phyloP scores from a whole-genome alignment of 441 rosid species.

The Pelargonium citronellum region DNA sequence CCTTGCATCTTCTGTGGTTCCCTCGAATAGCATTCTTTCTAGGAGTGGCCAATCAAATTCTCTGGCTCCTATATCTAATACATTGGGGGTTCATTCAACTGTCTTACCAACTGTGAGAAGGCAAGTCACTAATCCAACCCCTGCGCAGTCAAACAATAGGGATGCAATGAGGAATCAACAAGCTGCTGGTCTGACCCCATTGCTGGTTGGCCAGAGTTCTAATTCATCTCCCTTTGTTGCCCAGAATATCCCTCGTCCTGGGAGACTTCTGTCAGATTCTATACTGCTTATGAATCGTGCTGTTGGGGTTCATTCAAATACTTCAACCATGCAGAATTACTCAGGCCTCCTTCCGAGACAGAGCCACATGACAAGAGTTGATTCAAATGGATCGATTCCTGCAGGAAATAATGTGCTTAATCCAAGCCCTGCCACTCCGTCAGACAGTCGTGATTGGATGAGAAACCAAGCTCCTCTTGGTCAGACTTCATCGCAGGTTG shows the following conservation, averaged over 20 bases:
- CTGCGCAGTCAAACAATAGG: neutral
- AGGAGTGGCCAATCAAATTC: neutral
- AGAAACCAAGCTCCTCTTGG: neutral
- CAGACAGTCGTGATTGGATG: neutral
- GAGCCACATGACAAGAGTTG: neutral
- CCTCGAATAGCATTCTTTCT: neutral
- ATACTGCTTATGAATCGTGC: neutral
- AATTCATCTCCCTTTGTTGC: neutral
- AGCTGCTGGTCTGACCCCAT: neutral
- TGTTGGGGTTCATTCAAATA: neutral
- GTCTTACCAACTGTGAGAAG: neutral
- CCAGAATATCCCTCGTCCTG: neutral
- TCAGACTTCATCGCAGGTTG: neutral
- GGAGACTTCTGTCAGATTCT: neutral
- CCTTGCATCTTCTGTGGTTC: neutral
- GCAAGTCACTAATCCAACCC: neutral
- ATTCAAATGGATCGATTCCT: neutral
- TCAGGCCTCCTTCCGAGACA: neutral
- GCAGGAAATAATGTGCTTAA: neutral
- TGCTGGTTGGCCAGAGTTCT: neutral
- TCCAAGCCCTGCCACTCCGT: neutral
- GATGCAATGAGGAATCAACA: neutral
- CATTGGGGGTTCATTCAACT: neutral
- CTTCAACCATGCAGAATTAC: neutral
- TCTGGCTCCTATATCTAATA: neutral